Evolutionary conservation across 1,284 basidiomycete species (phyloP).

Genomic region (Ceratobasidium sp.): DNA sequence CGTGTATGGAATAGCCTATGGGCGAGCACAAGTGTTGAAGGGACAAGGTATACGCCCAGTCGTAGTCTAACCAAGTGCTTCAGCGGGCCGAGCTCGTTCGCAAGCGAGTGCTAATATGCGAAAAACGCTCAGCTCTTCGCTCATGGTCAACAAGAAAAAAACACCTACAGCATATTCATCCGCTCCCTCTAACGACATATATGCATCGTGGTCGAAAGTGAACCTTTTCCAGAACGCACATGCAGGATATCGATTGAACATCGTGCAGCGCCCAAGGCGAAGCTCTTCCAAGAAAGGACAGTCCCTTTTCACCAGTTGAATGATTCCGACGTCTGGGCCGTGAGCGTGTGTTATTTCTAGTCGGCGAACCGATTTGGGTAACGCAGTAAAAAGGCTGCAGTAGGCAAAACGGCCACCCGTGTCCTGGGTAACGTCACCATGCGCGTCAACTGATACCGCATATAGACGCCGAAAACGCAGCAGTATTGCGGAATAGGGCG

Average conservation of each 20-base stretch:
- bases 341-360: slow-evolving; percentile 3
- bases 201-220: slow-evolving; percentile 31
- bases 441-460: not conserved
- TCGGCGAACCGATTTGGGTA: slow-evolving; percentile 18
- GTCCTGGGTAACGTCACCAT: not conserved
- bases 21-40: not conserved
- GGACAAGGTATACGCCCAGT: slow-evolving; percentile 24
- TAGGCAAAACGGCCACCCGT: slow-evolving; percentile 1
- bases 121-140: not conserved
- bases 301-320: not conserved
- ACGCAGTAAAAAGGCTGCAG: not conserved
- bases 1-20: slow-evolving; percentile 25
- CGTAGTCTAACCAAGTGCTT: not conserved
- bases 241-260: slow-evolving; percentile 28
- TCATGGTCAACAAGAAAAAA: not conserved
- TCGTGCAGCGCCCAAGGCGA: slow-evolving; percentile 26
- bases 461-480: not conserved
- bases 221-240: slow-evolving; percentile 29
- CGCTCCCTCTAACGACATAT: slow-evolving; percentile 26
- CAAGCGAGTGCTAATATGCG: not conserved
- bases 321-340: slow-evolving; percentile 16
- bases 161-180: slow-evolving; percentile 4
- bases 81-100: slow-evolving; percentile 1
- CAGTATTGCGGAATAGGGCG: not conserved
- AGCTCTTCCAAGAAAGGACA: slow-evolving; percentile 11